phyloP scores from a whole-genome alignment of 164 flowering plant genomes.

The Houttuynia cordata region DNA sequence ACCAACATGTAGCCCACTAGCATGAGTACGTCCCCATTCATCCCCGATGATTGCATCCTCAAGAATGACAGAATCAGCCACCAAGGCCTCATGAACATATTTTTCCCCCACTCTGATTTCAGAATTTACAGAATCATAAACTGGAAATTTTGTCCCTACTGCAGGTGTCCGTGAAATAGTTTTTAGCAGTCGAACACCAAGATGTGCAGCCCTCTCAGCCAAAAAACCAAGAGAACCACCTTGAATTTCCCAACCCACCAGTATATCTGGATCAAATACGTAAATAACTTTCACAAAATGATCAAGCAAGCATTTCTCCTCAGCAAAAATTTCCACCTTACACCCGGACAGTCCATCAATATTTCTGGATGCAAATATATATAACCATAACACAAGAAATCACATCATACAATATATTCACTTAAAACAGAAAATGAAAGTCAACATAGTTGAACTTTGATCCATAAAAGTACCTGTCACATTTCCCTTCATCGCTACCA shows the following conservation, averaged over 20 bases:
- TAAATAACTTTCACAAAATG: conserved; percentile 42
- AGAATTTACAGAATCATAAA: conserved; percentile 17
- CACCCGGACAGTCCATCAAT: conserved; percentile 52
- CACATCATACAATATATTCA: no score
- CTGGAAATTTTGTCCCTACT: conserved; percentile 24
- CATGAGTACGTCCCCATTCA: conserved; percentile 99
- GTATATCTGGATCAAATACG: conserved; percentile 73
- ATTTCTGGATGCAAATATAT: conserved; percentile 31
- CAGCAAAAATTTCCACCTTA: conserved; percentile 32
- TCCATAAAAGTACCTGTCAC: conserved; percentile 9
- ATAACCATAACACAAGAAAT: not conserved
- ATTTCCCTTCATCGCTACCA: conserved; percentile 12
- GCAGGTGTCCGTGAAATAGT: conserved; percentile 57
- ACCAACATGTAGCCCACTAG: conserved; percentile 89
- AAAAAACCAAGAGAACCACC: conserved; percentile 83
- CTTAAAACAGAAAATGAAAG: not conserved
- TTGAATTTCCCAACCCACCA: conserved; percentile 97
- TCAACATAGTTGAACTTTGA: not conserved
- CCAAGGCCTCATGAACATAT: conserved; percentile 23
- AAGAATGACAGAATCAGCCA: conserved; percentile 24
- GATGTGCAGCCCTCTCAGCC: conserved; percentile 85
- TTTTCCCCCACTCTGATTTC: conserved; percentile 18
- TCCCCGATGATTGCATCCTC: conserved; percentile 64
- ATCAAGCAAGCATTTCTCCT: conserved; percentile 50
- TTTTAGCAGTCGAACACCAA: conserved; percentile 64